Percentiles rank a stretch among this genome's conserved stretches.
These are phyloP conservation scores for Henckelia pumila DNA, from an alignment of 257 asterid genomes.

Conservation along the genomic window DNA sequence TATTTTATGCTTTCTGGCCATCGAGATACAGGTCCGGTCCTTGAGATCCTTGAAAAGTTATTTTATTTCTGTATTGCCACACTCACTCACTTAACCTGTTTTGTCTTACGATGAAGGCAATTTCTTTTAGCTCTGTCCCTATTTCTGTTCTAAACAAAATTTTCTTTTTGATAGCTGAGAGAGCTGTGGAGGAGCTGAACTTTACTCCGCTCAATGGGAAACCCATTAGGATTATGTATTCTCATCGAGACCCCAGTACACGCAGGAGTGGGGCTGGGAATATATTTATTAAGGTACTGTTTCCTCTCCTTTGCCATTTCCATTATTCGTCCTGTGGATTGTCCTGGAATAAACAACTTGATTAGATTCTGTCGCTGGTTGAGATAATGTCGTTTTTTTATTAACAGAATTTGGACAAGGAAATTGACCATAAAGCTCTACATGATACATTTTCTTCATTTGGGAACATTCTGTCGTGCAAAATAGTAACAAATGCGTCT, in stretches of 20 bases:
- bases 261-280: slow-evolving; percentile 28
- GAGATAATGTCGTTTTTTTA: background rate
- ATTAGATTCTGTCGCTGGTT: background rate
- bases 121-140: no score
- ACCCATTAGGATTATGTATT: slow-evolving; percentile 28
- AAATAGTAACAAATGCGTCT: slow-evolving; percentile 48
- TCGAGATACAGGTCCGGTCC: no score
- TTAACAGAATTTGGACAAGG: slow-evolving; percentile 61
- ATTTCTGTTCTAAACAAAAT: background rate
- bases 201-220: slow-evolving; percentile 30
- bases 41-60: no score
- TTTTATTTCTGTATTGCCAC: no score
- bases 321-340: background rate
- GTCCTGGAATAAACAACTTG: background rate
- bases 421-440: slow-evolving; percentile 54
- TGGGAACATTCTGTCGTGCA: slow-evolving; percentile 61
- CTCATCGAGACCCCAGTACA: slow-evolving; percentile 29
- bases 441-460: slow-evolving; percentile 53
- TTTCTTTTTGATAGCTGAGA: slow-evolving; percentile 7
- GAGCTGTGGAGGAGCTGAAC: slow-evolving; percentile 28
- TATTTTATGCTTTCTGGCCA: no score
- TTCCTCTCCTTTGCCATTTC: background rate
- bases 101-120: background rate
- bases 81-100: no score
- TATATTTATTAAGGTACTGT: slow-evolving; percentile 26